A percentile compares a stretch with the other conserved stretches of the same genome.
Evolutionary conservation across 192 early-diverging fungal species (phyloP).

Genomic region (Coemansia sp.): DNA sequence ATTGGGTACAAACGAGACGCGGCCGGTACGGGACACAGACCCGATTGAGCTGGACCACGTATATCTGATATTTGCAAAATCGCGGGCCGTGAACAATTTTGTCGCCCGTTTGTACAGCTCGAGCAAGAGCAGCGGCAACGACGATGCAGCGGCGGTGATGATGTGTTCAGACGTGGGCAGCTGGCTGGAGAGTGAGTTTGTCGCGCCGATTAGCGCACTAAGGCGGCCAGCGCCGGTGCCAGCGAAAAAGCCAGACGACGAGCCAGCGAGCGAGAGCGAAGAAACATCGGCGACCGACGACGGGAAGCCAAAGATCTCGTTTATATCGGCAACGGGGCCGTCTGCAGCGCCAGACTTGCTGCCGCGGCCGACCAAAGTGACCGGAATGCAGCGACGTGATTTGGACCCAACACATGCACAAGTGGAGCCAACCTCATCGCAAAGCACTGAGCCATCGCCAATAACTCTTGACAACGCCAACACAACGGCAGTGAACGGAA

Average conservation of each 20-base stretch:
- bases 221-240: slow-evolving; percentile 8
- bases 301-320: slow-evolving; percentile 30
- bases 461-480: slow-evolving; percentile 1
- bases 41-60: slow-evolving; percentile 46
- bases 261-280: background rate
- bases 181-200: slow-evolving; percentile 47
- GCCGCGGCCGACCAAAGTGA: slow-evolving; percentile 26
- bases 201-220: slow-evolving; percentile 35
- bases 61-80: slow-evolving; percentile 46
- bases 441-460: background rate
- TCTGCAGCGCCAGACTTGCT: slow-evolving; percentile 13
- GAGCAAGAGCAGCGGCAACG: slow-evolving; percentile 8
- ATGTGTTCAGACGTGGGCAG: slow-evolving; percentile 40
- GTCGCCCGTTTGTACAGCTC: slow-evolving; percentile 36
- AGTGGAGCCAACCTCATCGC: background rate
- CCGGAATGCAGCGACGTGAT: slow-evolving; percentile 23
- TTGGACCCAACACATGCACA: background rate
- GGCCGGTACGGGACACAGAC: slow-evolving; percentile 31
- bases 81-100: slow-evolving; percentile 48
- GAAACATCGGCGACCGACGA: background rate
- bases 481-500: background rate
- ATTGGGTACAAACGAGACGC: slow-evolving; percentile 11
- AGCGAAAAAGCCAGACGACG: slow-evolving; percentile 5
- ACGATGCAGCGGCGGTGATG: slow-evolving; percentile 11
- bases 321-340: slow-evolving; percentile 33